Conservation (phyloP, 1,284 basidiomycete species). For the Moniliophthora roreri region DNA sequence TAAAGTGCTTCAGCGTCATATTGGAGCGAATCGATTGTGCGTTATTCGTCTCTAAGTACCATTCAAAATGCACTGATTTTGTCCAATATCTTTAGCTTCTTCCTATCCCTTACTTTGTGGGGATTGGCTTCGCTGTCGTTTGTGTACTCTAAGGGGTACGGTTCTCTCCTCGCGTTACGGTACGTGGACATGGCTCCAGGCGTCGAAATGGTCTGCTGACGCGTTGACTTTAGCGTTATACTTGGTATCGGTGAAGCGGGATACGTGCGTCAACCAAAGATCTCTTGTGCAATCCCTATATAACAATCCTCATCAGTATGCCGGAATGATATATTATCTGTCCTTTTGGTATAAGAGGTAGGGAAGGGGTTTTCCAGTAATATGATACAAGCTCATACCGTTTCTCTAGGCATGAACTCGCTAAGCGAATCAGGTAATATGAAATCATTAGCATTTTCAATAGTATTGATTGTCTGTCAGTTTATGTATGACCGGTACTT, state of each 20-base stretch:
- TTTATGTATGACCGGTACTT: conserved; percentile 53
- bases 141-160: conserved; percentile 54
- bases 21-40: conserved; percentile 58
- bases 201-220: background rate
- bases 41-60: conserved; percentile 13
- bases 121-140: conserved; percentile 52
- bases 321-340: conserved; percentile 57
- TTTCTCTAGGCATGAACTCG: conserved; percentile 44
- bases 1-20: conserved; percentile 52
- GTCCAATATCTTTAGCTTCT: conserved; percentile 40
- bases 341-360: conserved; percentile 54
- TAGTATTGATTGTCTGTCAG: conserved; percentile 23
- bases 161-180: conserved; percentile 45
- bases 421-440: conserved; percentile 46
- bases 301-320: too few relatives aligned
- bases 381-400: conserved; percentile 18
- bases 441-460: background rate
- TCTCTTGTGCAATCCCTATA: too few relatives aligned
- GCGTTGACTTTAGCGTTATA: conserved; percentile 41
- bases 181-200: conserved; percentile 18
- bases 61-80: background rate
- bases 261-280: too few relatives aligned
- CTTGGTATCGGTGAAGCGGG: conserved; percentile 51
- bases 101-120: conserved; percentile 51
- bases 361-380: conserved; percentile 22